Evolutionary conservation across 2,329 filamentous ascomycete genomes (phyloP).

Genomic region (Fusarium buharicum): DNA sequence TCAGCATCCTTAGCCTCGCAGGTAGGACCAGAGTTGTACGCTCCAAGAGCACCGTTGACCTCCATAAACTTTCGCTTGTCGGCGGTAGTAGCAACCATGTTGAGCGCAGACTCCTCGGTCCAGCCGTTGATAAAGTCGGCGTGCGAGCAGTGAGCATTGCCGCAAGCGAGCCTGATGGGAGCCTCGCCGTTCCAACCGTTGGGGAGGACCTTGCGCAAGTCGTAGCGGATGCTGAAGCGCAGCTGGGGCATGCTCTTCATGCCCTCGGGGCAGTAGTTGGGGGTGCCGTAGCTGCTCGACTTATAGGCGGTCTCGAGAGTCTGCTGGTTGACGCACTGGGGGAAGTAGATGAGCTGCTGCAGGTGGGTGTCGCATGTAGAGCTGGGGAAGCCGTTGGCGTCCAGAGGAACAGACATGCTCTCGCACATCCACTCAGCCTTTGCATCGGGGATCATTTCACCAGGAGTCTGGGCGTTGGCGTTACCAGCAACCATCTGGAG

Average conservation of each 20-base stretch:
- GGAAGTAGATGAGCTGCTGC: slow-evolving; percentile 41
- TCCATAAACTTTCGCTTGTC: slow-evolving; percentile 50
- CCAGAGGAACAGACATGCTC: slow-evolving; percentile 38
- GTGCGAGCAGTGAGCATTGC: slow-evolving; percentile 55
- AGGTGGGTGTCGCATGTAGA: slow-evolving; percentile 33
- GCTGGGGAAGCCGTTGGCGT: slow-evolving; percentile 35
- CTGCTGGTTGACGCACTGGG: slow-evolving; percentile 38
- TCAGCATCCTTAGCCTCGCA: slow-evolving; percentile 54
- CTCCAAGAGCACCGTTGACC: slow-evolving; percentile 45
- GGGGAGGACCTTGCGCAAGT: slow-evolving; percentile 55
- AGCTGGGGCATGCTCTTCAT: slow-evolving; percentile 60
- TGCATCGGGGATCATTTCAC: slow-evolving; percentile 39
- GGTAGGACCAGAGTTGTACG: slow-evolving; percentile 26
- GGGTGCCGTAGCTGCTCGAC: slow-evolving; percentile 22
- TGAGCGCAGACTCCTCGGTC: slow-evolving; percentile 44
- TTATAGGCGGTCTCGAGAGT: slow-evolving; percentile 41
- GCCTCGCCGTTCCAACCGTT: slow-evolving; percentile 57
- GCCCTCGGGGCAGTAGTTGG: slow-evolving; percentile 54
- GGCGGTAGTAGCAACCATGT: slow-evolving; percentile 53
- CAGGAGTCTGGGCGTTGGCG: slow-evolving; percentile 37
- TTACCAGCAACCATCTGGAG: slow-evolving; percentile 55
- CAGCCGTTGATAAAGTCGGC: slow-evolving; percentile 62
- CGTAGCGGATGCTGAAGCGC: slow-evolving; percentile 60
- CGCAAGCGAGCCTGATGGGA: slow-evolving; percentile 57
- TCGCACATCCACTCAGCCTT: slow-evolving; percentile 50